phyloP scores from a whole-genome alignment of 2,329 filamentous ascomycete genomes.

The Acephala macrosclerotiorum region DNA sequence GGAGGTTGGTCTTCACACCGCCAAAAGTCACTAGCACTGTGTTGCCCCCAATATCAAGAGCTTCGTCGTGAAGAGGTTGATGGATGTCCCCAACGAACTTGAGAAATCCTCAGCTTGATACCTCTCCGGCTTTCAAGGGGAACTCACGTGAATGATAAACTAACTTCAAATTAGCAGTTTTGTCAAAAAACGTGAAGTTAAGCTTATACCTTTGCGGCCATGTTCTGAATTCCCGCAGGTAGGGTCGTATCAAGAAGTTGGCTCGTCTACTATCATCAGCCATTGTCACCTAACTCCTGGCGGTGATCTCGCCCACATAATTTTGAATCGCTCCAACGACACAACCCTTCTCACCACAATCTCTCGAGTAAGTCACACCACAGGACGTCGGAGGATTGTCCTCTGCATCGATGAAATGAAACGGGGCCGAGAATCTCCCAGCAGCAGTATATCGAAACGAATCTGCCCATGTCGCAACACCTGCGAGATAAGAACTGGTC shows the following conservation, averaged over 20 bases:
- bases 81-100: conserved; percentile 76
- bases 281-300: conserved; percentile 46
- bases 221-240: conserved; percentile 54
- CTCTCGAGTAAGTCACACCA: conserved; percentile 63
- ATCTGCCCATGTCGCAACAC: conserved; percentile 73
- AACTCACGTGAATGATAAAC: conserved; percentile 45
- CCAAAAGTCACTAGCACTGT: conserved; percentile 70
- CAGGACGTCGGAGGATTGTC: conserved; percentile 66
- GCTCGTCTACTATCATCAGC: conserved; percentile 50
- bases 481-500: conserved; percentile 65
- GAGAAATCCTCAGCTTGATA: neutral
- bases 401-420: conserved; percentile 75
- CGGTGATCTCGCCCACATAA: conserved; percentile 38
- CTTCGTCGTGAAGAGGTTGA: conserved; percentile 72
- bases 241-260: conserved; percentile 45
- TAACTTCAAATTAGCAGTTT: conserved; percentile 32
- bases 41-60: conserved; percentile 71
- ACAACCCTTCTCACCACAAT: conserved; percentile 69
- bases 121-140: no score
- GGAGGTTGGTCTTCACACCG: conserved; percentile 66
- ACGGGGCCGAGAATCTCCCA: conserved; percentile 66
- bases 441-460: conserved; percentile 66
- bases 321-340: conserved; percentile 55
- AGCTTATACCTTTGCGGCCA: conserved; percentile 65
- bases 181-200: no score